A percentile compares a stretch with the other conserved stretches of the same genome.
These are phyloP conservation scores for Collybia sordida DNA, from an alignment of 768 basidiomycete species.

Conservation along the genomic window DNA sequence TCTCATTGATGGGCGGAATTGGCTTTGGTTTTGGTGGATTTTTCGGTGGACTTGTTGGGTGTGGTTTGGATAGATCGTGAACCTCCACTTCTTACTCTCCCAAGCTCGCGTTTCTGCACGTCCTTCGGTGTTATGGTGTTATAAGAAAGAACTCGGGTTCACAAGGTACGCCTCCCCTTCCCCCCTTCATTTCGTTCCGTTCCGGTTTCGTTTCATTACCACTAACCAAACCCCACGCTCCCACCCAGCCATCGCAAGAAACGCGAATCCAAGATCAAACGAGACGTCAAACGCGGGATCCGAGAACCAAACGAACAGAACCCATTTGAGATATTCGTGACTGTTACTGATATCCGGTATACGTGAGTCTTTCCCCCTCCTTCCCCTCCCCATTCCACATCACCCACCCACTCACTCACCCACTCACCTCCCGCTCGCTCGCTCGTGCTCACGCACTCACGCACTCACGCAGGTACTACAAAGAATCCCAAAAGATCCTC, in stretches of 20 bases:
- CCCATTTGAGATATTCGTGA: conserved; percentile 97
- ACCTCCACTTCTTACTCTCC: conserved; percentile 92
- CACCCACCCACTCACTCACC: no score
- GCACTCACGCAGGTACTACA: conserved; percentile 78
- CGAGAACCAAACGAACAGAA: conserved; percentile 94
- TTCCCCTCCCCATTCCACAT: neutral
- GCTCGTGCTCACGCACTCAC: no score
- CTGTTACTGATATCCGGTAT: conserved; percentile 98
- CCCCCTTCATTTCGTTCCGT: conserved; percentile 1
- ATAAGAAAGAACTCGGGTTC: conserved; percentile 98
- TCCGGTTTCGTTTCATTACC: conserved; percentile 2
- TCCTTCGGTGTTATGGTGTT: conserved; percentile 96
- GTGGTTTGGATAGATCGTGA: conserved; percentile 86
- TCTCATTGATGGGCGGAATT: no score
- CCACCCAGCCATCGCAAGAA: conserved; percentile 85
- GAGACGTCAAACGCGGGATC: conserved; percentile 92
- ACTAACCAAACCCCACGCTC: neutral
- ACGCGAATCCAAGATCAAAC: conserved; percentile 94
- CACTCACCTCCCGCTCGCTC: neutral
- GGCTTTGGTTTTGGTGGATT: no score
- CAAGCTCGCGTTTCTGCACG: conserved; percentile 88
- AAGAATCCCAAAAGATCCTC: conserved; percentile 94
- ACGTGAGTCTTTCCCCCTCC: conserved; percentile 49
- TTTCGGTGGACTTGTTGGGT: neutral
- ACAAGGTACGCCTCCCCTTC: conserved; percentile 61